These are phyloP conservation scores for Nannochloris sp. DNA, from an alignment of 139 green algal species.

Conservation along the genomic window DNA sequence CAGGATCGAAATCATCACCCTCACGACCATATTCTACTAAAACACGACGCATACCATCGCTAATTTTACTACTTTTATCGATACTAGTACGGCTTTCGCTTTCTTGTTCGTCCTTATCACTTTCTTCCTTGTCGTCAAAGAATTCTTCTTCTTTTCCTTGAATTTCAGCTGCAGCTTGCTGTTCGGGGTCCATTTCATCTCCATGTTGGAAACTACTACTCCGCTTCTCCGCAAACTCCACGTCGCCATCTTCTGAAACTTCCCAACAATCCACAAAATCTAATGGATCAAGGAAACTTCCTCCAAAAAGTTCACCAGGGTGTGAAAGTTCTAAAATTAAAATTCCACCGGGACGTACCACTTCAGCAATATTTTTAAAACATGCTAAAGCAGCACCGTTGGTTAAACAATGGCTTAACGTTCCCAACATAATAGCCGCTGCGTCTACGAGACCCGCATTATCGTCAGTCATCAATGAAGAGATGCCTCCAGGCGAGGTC, in stretches of 20 bases:
- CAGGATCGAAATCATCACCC: slow-evolving; percentile 24
- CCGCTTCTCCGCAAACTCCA: slow-evolving; percentile 7
- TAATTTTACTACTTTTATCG: no score
- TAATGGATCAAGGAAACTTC: slow-evolving; percentile 7
- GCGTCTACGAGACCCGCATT: slow-evolving; percentile 7
- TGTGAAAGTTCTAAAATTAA: slow-evolving; percentile 27
- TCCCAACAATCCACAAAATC: slow-evolving; percentile 28
- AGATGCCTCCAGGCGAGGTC: neutral
- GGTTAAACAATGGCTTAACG: slow-evolving; percentile 23
- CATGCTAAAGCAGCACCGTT: slow-evolving; percentile 20
- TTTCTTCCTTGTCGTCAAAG: neutral
- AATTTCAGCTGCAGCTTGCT: neutral
- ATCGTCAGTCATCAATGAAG: neutral
- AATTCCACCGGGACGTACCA: slow-evolving; percentile 16
- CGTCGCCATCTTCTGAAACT: neutral
- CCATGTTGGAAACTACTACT: neutral
- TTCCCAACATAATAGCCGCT: slow-evolving; percentile 24
- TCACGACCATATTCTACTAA: slow-evolving; percentile 34
- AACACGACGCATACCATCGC: slow-evolving; percentile 8
- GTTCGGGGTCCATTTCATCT: neutral
- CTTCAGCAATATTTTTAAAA: slow-evolving; percentile 13
- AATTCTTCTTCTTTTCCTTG: neutral
- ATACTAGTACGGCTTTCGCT: neutral
- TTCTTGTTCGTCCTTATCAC: neutral
- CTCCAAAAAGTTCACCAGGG: slow-evolving; percentile 19